Evolutionary conservation across 2,329 filamentous ascomycete species (phyloP).

Genomic region (Fusarium solani-melongenae): DNA sequence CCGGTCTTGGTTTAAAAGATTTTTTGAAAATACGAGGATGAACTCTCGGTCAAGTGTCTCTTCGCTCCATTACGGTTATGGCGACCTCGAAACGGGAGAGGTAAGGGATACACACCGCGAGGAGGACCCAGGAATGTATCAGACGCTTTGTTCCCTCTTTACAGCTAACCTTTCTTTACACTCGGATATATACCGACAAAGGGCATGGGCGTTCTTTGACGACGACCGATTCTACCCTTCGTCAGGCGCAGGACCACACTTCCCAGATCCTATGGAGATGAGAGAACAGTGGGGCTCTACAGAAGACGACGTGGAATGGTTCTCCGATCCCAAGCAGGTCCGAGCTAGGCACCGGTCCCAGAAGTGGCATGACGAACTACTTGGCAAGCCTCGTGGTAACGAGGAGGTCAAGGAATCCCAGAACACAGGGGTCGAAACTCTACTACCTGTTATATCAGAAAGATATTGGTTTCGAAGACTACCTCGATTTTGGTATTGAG

Average conservation of each 20-base stretch:
- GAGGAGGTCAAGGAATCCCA: neutral
- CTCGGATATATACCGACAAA: constrained; percentile 11
- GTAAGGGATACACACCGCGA: neutral
- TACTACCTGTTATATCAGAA: neutral
- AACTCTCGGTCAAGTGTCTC: neutral
- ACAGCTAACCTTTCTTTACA: neutral
- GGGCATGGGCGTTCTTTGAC: constrained; percentile 23
- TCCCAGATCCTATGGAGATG: neutral
- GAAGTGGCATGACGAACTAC: constrained; percentile 7
- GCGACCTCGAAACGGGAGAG: neutral
- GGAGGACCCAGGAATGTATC: neutral
- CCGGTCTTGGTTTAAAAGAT: neutral
- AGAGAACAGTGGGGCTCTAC: neutral
- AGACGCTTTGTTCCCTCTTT: neutral
- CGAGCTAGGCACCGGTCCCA: constrained; percentile 13
- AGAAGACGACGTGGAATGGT: neutral
- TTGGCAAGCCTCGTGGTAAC: neutral
- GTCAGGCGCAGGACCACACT: neutral
- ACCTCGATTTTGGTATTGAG: neutral
- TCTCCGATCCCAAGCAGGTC: neutral
- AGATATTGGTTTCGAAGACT: neutral
- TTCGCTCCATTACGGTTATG: neutral
- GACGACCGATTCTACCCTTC: constrained; percentile 11
- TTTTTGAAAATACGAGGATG: neutral
- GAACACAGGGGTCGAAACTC: neutral